Evolutionary conservation across 1,284 basidiomycete species (phyloP).

Genomic region (Heterobasidion annosum): DNA sequence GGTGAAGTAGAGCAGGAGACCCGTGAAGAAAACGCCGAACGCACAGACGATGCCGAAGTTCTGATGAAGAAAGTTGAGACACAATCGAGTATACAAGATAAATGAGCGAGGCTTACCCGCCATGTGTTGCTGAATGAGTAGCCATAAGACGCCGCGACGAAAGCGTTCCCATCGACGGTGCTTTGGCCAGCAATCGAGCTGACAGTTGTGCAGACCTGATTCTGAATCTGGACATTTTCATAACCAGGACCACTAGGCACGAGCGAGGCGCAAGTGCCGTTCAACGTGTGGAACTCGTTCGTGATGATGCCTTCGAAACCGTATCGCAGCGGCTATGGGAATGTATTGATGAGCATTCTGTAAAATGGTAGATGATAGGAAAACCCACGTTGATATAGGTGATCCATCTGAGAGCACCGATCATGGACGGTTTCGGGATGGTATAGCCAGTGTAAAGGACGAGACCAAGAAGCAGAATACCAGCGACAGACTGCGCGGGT

Average conservation of each 20-base stretch:
- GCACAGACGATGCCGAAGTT: constrained; percentile 48
- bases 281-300: constrained; percentile 47
- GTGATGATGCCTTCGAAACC: constrained; percentile 43
- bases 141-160: constrained; percentile 48
- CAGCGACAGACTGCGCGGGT: constrained; percentile 51
- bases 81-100: not conserved
- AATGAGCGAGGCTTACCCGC: constrained; percentile 39
- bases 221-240: constrained; percentile 35
- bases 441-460: constrained; percentile 42
- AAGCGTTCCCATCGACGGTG: constrained; percentile 41
- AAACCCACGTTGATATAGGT: constrained; percentile 48
- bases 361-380: constrained; percentile 10
- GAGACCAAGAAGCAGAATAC: constrained; percentile 39
- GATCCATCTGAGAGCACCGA: constrained; percentile 57
- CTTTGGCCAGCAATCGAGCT: constrained; percentile 39
- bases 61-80: constrained; percentile 15
- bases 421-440: constrained; percentile 47
- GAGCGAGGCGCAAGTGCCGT: constrained; percentile 29
- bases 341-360: not conserved
- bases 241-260: constrained; percentile 45
- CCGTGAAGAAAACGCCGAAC: constrained; percentile 40
- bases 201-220: constrained; percentile 55
- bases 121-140: constrained; percentile 60
- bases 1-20: constrained; percentile 42
- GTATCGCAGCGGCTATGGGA: constrained; percentile 33